Evolutionary conservation across 1,284 basidiomycete genomes (phyloP).

Genomic region (Leccinum insolens): DNA sequence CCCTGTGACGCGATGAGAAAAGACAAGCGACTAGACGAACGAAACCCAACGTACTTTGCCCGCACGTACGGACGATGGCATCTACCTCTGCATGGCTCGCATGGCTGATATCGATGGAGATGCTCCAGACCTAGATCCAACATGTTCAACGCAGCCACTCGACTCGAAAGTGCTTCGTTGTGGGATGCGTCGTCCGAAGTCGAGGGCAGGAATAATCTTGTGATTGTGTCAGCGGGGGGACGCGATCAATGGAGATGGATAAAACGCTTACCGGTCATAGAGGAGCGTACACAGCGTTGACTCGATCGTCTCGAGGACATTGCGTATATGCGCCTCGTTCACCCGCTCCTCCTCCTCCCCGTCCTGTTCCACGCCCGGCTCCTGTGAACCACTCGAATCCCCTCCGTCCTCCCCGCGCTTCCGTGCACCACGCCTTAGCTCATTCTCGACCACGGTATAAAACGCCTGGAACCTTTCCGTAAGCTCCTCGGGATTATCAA

Average conservation of each 20-base stretch:
- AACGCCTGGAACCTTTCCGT: constrained; percentile 74
- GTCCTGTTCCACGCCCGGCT: constrained; percentile 21
- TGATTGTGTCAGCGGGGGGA: background rate
- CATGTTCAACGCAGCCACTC: constrained; percentile 89
- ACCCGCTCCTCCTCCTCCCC: constrained; percentile 27
- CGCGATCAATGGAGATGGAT: no score
- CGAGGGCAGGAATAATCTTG: constrained; percentile 64
- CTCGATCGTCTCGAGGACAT: constrained; percentile 75
- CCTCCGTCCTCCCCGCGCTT: constrained; percentile 22
- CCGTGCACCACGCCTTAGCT: constrained; percentile 39
- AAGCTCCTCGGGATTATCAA: constrained; percentile 40
- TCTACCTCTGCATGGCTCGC: constrained; percentile 59
- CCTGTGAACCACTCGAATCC: constrained; percentile 1
- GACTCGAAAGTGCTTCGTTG: constrained; percentile 85
- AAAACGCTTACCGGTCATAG: constrained; percentile 50
- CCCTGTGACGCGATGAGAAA: constrained; percentile 44
- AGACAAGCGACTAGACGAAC: background rate
- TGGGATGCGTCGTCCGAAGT: constrained; percentile 81
- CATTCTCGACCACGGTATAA: constrained; percentile 62
- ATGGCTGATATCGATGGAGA: constrained; percentile 65
- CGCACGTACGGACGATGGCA: constrained; percentile 71
- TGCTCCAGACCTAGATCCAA: constrained; percentile 86
- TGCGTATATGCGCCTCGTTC: constrained; percentile 47
- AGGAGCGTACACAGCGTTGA: constrained; percentile 68
- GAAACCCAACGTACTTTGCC: constrained; percentile 61